Percentiles rank a stretch among this genome's conserved stretches.
Evolutionary conservation across 176 grass and related monocot species (phyloP).

Genomic region (Triticum timopheevii): DNA sequence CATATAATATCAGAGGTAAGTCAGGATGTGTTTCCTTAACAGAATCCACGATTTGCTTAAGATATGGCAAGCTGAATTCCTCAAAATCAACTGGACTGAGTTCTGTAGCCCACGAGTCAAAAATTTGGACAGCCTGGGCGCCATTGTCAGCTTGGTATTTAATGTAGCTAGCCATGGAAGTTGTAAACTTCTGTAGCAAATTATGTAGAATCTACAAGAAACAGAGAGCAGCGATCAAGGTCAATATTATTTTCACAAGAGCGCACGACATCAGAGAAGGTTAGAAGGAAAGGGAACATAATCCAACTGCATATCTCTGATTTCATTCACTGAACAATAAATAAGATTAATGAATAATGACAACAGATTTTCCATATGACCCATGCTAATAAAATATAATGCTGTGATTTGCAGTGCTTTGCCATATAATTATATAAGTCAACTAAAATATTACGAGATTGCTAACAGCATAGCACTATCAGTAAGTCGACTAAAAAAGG

Average conservation of each 20-base stretch:
- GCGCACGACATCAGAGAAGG: neutral
- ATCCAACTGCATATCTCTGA: neutral
- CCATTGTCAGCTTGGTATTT: constrained; percentile 93
- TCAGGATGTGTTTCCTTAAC: constrained; percentile 82
- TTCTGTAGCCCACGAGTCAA: constrained; percentile 98
- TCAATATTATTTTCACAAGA: constrained; percentile 17
- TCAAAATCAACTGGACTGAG: constrained; percentile 94
- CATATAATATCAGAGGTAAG: constrained; percentile 95
- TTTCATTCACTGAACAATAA: neutral
- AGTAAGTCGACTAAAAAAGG: constrained; percentile 14
- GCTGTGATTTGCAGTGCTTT: neutral
- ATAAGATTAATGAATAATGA: neutral
- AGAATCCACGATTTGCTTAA: constrained; percentile 82
- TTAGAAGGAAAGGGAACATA: neutral
- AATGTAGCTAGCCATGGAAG: constrained; percentile 80
- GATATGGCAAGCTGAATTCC: constrained; percentile 92
- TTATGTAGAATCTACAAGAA: constrained; percentile 79
- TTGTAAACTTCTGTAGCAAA: constrained; percentile 81
- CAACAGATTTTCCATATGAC: neutral
- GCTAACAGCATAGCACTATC: constrained; percentile 8
- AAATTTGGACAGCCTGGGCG: constrained; percentile 93
- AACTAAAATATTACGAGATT: neutral
- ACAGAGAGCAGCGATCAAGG: neutral
- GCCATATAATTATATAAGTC: neutral
- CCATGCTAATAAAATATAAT: neutral